Percentiles rank a stretch among this genome's conserved stretches.
phyloP scores from a whole-genome alignment of 108 stramenopile species.

The Fragilariopsis cylindrus region DNA sequence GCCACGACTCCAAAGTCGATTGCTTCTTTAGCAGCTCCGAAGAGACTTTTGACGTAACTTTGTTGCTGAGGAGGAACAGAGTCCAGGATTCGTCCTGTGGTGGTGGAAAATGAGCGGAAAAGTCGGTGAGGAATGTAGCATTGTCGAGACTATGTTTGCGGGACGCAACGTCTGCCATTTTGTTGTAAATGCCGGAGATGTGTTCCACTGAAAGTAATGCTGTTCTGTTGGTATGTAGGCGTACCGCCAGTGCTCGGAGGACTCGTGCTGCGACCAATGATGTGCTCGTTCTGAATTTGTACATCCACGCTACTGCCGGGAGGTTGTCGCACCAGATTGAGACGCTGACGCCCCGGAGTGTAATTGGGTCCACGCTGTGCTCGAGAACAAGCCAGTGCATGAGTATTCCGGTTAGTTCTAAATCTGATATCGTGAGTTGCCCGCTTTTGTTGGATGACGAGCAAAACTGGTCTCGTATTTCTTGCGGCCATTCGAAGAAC shows the following conservation, averaged over 20 bases:
- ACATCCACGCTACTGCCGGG: neutral
- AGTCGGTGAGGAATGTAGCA: no score
- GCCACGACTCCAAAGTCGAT: no score
- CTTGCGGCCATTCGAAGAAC: neutral
- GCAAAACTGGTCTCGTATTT: neutral
- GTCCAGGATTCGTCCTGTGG: no score
- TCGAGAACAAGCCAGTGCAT: neutral
- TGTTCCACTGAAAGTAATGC: no score
- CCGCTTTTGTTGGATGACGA: neutral
- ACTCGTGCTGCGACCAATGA: neutral
- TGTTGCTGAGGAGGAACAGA: no score
- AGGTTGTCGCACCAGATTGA: conserved; percentile 3
- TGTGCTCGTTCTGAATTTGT: neutral
- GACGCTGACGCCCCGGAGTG: neutral
- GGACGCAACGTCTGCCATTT: no score
- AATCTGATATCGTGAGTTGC: neutral
- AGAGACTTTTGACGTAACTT: no score
- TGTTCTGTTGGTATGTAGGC: no score
- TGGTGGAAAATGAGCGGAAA: no score
- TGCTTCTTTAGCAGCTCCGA: no score
- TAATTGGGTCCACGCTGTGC: neutral
- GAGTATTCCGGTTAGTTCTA: neutral
- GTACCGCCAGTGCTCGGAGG: neutral
- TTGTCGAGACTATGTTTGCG: no score
- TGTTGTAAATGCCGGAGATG: no score